These are phyloP conservation scores for Chrysoporthe deuterocubensis DNA, from an alignment of 2,329 filamentous ascomycete species.

Conservation along the genomic window DNA sequence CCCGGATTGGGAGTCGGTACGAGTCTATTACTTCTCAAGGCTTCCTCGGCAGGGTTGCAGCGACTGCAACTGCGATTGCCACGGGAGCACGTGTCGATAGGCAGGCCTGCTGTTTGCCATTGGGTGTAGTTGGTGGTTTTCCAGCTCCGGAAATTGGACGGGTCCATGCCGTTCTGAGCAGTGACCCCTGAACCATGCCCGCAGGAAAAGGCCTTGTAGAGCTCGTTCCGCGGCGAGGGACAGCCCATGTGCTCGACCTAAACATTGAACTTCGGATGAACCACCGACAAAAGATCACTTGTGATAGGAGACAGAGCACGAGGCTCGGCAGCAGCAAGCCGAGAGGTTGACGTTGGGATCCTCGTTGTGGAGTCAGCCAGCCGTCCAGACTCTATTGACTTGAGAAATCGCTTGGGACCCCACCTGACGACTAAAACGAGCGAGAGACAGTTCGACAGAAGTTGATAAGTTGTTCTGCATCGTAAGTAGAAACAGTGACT, in stretches of 20 bases:
- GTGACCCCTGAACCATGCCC: conserved; percentile 10
- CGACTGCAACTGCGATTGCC: background rate
- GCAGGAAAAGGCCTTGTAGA: background rate
- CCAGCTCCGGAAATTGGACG: conserved; percentile 7
- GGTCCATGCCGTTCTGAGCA: background rate
- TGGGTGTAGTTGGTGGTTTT: background rate
- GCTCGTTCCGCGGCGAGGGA: background rate
- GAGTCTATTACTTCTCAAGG: conserved; percentile 18
- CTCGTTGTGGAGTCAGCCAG: background rate
- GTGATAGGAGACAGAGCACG: background rate
- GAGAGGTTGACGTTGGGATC: background rate
- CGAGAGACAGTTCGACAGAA: no score
- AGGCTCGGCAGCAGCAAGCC: background rate
- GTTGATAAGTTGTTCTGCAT: no score
- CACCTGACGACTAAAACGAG: no score
- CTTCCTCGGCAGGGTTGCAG: conserved; percentile 17
- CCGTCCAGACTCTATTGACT: background rate
- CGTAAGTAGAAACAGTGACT: no score
- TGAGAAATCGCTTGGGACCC: background rate
- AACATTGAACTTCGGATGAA: background rate
- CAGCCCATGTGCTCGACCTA: background rate
- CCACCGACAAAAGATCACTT: conserved; percentile 1
- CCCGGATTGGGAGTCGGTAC: conserved; percentile 23
- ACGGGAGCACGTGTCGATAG: conserved; percentile 23
- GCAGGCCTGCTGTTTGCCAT: conserved; percentile 24